Evolutionary conservation across 2,329 filamentous ascomycete genomes (phyloP), one percentile per base, ranked within the genome.

Genomic region (Xylariaceae sp.): DNA sequence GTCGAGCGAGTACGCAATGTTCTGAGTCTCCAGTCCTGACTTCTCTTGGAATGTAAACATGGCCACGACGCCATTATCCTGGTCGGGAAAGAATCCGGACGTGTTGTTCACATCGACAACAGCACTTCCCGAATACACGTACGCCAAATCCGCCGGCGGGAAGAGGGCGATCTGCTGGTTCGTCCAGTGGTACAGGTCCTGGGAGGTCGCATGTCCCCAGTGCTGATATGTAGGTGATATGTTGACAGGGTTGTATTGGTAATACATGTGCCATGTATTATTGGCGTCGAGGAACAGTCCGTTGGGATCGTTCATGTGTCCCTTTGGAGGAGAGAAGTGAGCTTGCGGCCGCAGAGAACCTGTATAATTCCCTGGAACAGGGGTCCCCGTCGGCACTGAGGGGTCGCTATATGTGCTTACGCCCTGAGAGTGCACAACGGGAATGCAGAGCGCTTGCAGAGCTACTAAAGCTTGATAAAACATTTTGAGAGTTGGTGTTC

Each of bases 161-260:
- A 67, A 77, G 4, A 86, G 66, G 8, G 81, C 81, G 51, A 85
- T 79, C 5, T 76, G 75, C 55, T 85, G 80, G 51, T 85, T 83
- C 1, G 67, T 68, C 82, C 82, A 86, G 47, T 77, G 75, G 55
- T 81, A 83, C 2, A 85, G 65, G 54, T 86, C 81, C 12, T 64
- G 56, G 23, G 75, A 80, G 2, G 80, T 84, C 2, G 80, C 80
- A 55, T 85, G 82, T 8, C 82, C 82, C 82, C 82, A 85, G 54
- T 84, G 80, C 55, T 83, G 55, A 25, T 57, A 56, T 12, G 54
- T 56, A 11, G 58, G 57, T 4, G 50, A 45, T 4, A 58, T 5
- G 6, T 55, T 56, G 1, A 53, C 59, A 0, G 63, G 60, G 29
- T 64, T 64, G 47, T 60, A 62, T 60, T 85, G 82, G 55, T 85